Evolutionary conservation across 805 yeast species (phyloP), one percentile per base, ranked within the genome.

Genomic region (Metschnikowia santaceciliae): DNA sequence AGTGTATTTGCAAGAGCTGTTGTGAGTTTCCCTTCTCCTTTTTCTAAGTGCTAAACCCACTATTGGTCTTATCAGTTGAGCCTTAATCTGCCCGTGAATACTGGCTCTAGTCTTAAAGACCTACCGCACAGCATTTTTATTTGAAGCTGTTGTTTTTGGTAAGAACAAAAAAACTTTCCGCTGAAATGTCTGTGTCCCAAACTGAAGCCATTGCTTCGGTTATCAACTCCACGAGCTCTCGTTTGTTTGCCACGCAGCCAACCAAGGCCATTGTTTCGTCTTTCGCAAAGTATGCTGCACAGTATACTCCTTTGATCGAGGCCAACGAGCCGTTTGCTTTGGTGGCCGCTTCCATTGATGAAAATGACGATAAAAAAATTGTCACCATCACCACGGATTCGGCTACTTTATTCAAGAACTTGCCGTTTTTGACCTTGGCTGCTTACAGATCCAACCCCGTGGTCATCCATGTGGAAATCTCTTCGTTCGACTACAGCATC

Each of bases 401-500:
- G 22, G 47, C 62, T 3, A 74, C 83, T 6, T 63, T 89, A 15
- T 71, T 88, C 54, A 72, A 75, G 38, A 77, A 80, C 51, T 71
- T 90, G 48, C 90, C 95, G 14, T 76, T 75, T 48, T 72, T 90
- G 43, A 69, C 76, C 1, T 58, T 61, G n/a, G 34, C 61, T 13
- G 53, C 58, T 23, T 71, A 82, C 58, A 65, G 67, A 52, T 58
- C 66, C 30, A 54, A 63, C 17, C 70, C 80, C 1, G 75, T 80
- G 26, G 84, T 86, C n/a, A 67, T 86, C 48, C 87, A 84, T 61
- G 82, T 83, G 35, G 79, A 81, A 52, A 65, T 86, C 46, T 54
- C 74, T n/a, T 66, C 75, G 48, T 76, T 77, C 54, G 96, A 90
- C 65, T 88, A 75, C 68, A 81, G 87, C 26, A 71, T 80, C 14